Base-by-base conservation (phyloP, 257 asterid species). In the Pogostemon cablin region DNA sequence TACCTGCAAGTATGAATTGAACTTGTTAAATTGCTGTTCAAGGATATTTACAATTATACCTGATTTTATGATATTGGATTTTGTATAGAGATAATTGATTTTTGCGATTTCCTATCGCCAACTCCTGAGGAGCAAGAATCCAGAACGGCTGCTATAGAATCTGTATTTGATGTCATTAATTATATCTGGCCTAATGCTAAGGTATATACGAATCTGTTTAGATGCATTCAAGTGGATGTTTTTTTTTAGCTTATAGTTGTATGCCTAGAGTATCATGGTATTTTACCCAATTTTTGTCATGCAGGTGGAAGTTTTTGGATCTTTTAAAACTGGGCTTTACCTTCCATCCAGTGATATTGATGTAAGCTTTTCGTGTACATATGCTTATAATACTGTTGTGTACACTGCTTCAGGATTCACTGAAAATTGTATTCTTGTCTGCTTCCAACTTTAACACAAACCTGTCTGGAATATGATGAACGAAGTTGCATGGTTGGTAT, bases 301-400 rank as follows among this genome's bases (percentile, higher is more conserved):
- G 83, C 93, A 95, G 99, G 86, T 84, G 12, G 98, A 95, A 80
- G 90, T 95, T 78, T 95, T 95, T 73, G 99, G 99, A 52, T 95
- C 99, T 38, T 91, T 95, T 85, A 86, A 78, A 83, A 95, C 99
- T 0, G 98, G 99, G 53, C 93, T 95, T 68, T 95, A 91, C 76
- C 96, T 95, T 73, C 99, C 99, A 35, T 87, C 98, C 43, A 95
- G 99, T 46, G 99, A 95, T 73, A 81, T 95, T 8, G 99, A 95
- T 79, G 99, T 95, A 85, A 87, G 96, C 63, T 60, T 69, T 44
- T 7, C 42, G 34, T 53, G 46, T 40, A 72, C 62, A 59, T 52
- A 38, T n/a, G 25, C 41, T 37, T 49, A 15, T 9, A 25, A 25
- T 25, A 35, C 10, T 52, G 17, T 7, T 48, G 47, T 54, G n/a